A percentile compares a stretch with the other conserved stretches of the same genome.
Evolutionary conservation across 2,329 filamentous ascomycete genomes (phyloP).

Genomic region (Cladosporium sp.): DNA sequence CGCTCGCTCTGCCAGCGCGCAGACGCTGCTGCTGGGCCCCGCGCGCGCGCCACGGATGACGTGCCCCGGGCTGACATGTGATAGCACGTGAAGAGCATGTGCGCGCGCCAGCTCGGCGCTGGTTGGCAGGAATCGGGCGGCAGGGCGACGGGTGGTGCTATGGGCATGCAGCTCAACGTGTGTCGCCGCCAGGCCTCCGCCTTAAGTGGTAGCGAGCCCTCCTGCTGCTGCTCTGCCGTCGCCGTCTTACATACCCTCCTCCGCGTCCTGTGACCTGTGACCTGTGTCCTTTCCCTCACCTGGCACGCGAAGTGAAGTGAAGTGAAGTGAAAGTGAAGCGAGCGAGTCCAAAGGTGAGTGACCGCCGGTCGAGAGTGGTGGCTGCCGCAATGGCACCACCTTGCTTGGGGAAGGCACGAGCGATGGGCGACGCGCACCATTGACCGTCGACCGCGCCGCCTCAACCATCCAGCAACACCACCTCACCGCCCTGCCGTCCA

Average conservation of each 20-base stretch:
- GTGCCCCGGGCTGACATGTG: not conserved
- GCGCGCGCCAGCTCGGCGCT: not conserved
- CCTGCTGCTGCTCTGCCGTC: not conserved
- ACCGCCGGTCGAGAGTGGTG: too few species aligned
- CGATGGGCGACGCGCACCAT: too few species aligned
- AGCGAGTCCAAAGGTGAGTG: too few species aligned
- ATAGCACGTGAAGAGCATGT: slow-evolving; percentile 1
- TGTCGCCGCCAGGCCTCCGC: not conserved
- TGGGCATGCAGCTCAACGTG: slow-evolving; percentile 10
- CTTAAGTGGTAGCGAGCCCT: not conserved
- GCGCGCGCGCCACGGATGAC: not conserved
- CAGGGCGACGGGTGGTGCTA: not conserved
- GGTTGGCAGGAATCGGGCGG: not conserved
- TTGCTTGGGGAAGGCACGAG: too few species aligned
- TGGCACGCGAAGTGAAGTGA: too few species aligned
- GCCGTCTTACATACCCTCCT: not conserved
- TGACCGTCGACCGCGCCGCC: too few species aligned
- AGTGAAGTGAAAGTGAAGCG: too few species aligned
- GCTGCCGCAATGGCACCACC: too few species aligned
- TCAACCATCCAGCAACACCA: not conserved
- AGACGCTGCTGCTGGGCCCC: not conserved
- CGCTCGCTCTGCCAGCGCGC: not conserved
- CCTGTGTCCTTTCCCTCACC: too few species aligned
- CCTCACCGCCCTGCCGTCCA: not conserved
- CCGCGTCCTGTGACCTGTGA: too few species aligned